Conservation (phyloP, 2,329 filamentous ascomycete species). For the Teratosphaeria viscida region DNA sequence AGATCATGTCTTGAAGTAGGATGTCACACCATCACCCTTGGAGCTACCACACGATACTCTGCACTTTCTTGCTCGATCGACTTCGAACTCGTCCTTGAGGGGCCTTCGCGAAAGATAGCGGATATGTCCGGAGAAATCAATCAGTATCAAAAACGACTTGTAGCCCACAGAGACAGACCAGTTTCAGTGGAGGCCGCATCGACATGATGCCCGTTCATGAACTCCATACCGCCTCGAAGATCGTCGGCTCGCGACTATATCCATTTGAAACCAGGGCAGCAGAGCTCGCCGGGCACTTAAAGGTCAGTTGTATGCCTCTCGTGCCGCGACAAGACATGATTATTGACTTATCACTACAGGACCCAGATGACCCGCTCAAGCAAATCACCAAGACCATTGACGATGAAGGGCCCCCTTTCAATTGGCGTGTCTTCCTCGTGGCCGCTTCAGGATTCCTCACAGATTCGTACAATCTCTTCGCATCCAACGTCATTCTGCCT, state of each 20-base stretch:
- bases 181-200: background rate
- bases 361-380: background rate
- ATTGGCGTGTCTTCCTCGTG: constrained; percentile 26
- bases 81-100: too few species aligned
- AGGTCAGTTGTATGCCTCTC: background rate
- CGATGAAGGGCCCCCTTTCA: constrained; percentile 8
- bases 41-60: background rate
- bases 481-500: constrained; percentile 30
- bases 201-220: background rate
- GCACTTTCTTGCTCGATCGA: too few species aligned
- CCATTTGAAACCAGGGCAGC: background rate
- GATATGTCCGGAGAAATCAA: background rate
- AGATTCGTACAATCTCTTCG: constrained; percentile 30
- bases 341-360: background rate
- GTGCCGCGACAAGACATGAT: background rate
- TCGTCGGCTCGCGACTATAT: background rate
- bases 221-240: background rate
- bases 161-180: background rate
- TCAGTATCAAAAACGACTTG: background rate
- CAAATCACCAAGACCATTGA: constrained; percentile 4
- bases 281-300: background rate
- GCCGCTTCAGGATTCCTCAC: constrained; percentile 32
- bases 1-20: background rate
- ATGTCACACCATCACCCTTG: background rate
- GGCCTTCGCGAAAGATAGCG: background rate